Evolutionary conservation across 2,329 filamentous ascomycete species (phyloP), one percentile per base, ranked within the genome.

Genomic region (Amauroascus niger): DNA sequence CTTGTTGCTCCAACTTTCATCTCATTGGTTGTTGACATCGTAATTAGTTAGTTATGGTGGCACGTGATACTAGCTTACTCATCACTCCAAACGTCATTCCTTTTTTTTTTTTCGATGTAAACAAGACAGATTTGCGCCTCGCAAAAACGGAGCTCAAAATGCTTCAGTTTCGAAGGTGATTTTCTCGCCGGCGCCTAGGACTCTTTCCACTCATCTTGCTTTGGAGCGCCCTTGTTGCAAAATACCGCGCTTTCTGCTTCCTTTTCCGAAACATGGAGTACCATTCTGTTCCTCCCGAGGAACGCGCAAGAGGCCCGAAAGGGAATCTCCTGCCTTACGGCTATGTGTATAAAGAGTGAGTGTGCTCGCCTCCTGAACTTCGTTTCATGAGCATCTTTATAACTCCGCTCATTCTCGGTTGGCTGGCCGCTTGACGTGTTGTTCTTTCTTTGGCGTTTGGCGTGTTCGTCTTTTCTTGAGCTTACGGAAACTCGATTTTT

Each of bases 311-410:
- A 62, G 79, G 83, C 62, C 74, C 77, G 51, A 76, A 76, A 47
- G 80, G 81, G 48, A 77, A 79, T 60, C 71, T 74, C 52, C 64
- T 84, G 48, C 81, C 81, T n/a, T 84, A 79, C 80, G 80, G 73
- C 14, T 80, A 80, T 65, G 76, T 82, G 58, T 80, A 76, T 63
- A 77, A 78, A 66, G 78, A 81, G 79, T 81, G 67, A 71, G 77
- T 72, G 14, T 16, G 47, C 22, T 18, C 4, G 13, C 13, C 14
- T 35, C 33, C 28, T 32, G 13, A 14, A n/a, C 14, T n/a, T 35
- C 13, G 33, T 30, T 30, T 9, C 9, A 30, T 30, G 26, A 30
- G 26, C 26, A 30, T 30, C 26, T 4, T 9, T 9, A 30, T 30
- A 30, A 30, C 26, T 30, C 9, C 26, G 4, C 9, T 9, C 26